Base-by-base conservation (phyloP, 129 eudicot species). In the Deinandra increscens region DNA sequence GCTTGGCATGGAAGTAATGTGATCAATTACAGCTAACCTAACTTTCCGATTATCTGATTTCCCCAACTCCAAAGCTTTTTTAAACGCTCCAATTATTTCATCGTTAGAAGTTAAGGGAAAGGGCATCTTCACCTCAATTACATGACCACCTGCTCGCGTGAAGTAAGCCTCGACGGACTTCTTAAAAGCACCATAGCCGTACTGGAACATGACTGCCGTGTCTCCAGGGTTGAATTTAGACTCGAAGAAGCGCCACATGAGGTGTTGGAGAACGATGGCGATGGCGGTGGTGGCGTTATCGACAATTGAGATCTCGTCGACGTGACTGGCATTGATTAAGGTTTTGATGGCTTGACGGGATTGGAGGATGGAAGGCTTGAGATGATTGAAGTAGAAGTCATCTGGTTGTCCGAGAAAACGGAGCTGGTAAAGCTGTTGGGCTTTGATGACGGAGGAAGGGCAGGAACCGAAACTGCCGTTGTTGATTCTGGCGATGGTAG, bases 221-320 rank as follows among this genome's bases (percentile, higher is more conserved):
- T 92, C 98, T 2, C 96, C 96, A 0, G 74, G 68, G 33, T 75
- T 19, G 55, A 82, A 88, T 6, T 18, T 68, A 33, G 80, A 29
- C 31, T 82, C 81, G 51, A 73, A 49, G 73, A 92, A 88, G 3
- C 81, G 68, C 86, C 96, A 78, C 59, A 85, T 67, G 63, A 82
- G 59, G 77, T 88, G 85, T 60, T 86, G 96, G 53, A 92, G 86
- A 37, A 92, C 91, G 65, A 88, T 65, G 36, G 98, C 96, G 39
- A 90, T 85, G 56, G 88, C 98, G 13, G 98, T 92, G 68, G 98
- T 92, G 78, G 98, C 96, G 86, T 92, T 92, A 56, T 92, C 98
- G 70, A 92, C 83, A 64, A 89, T 67, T 62, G 95, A 88, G 84
- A 92, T 68, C 51, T 88, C 86, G 23, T 88, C 89, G 29, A 92